Base-by-base conservation (phyloP, 2,329 filamentous ascomycete species). In the Calonectria ilicicola region DNA sequence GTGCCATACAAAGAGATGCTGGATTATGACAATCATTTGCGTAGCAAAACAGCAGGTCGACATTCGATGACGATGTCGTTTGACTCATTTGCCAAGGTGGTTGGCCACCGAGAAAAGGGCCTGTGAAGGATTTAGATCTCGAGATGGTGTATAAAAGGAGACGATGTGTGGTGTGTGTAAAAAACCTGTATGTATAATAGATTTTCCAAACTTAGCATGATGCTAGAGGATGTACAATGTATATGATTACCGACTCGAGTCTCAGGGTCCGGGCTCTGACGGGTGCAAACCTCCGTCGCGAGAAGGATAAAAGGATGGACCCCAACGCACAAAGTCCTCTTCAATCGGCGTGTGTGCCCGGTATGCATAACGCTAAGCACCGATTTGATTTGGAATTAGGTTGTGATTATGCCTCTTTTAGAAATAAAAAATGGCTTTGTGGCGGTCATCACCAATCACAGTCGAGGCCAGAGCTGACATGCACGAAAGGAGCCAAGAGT, bases 1-100 rank as follows among this genome's bases (percentile, higher is more conserved):
- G 96, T 98, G 32, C 97, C 97, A 38, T 88, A 98, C 79, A 97
- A 97, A 85, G 96, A 98, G 84, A 98, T 98, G 95, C 93, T 98
- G 42, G 94, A 96, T 49, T 99, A 98, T 83, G 87, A 98, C 78
- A 95, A 95, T 82, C 94, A 97, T 81, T 85, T 99, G 75, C 89
- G 97, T 65, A 96, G 95, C 84, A 89, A 98, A 86, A 99, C 96
- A 4, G 94, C 93, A 3, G 97, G 97, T 0, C 89, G 97, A 2
- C 90, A 92, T 79, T 86, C 88, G 6, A 85, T 91, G 81, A 89
- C 88, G 1, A 89, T 91, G 89, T 85, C 88, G 5, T 87, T 91
- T 77, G 89, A 90, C 74, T 89, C 86, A 8, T 91, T 91, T 76
- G 89, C 90, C 64, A 83, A 84, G 64, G 89, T 92, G 1, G 86